Evolutionary conservation across 495 filamentous ascomycete species (phyloP).

Genomic region (Neurospora sp.): DNA sequence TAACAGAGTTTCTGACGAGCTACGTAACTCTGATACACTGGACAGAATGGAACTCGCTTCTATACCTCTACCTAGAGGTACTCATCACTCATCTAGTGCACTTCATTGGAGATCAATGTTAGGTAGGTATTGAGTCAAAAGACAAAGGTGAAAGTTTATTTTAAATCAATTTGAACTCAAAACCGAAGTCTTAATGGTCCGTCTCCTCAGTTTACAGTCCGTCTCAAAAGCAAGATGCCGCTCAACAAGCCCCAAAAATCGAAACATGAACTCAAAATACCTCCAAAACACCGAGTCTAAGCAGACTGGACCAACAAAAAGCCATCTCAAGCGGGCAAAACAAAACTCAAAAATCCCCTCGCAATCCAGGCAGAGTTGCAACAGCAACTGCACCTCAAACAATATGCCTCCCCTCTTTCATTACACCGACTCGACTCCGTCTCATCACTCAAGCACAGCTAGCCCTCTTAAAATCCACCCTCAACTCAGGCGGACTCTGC

Average conservation of each 20-base stretch:
- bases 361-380: background rate
- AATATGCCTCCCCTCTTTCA: background rate
- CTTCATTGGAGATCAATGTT: background rate
- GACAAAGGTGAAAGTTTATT: background rate
- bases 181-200: background rate
- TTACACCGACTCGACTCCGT: background rate
- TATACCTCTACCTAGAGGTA: no score
- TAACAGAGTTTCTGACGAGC: background rate
- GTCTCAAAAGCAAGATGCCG: background rate
- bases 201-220: background rate
- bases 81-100: background rate
- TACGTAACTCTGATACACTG: background rate
- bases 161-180: background rate
- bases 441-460: slow-evolving; percentile 16
- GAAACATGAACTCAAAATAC: background rate
- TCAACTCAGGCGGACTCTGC: slow-evolving; percentile 17
- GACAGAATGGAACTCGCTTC: background rate
- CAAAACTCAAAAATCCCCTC: background rate
- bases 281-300: background rate
- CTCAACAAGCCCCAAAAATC: background rate
- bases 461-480: slow-evolving; percentile 18
- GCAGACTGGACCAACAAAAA: background rate
- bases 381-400: background rate
- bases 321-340: background rate
- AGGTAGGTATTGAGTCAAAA: background rate